phyloP scores from a whole-genome alignment of 1,284 basidiomycete species.

The Puccinia novopanici region DNA sequence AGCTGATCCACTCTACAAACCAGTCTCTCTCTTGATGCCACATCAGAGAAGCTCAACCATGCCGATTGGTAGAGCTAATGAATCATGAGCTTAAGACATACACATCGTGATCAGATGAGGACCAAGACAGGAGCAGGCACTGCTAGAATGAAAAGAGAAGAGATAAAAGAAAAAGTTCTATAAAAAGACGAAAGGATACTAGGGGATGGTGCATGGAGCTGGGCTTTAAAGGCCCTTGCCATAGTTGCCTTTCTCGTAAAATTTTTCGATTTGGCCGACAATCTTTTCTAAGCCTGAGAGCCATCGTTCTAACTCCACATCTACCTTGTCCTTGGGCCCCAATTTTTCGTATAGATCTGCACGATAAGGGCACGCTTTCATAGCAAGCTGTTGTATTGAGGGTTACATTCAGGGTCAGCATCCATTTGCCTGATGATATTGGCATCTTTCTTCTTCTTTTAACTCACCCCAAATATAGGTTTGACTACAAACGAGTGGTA shows the following conservation, averaged over 20 bases:
- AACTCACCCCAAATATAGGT: conserved; percentile 68
- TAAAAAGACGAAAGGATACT: background rate
- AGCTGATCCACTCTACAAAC: too few relatives aligned
- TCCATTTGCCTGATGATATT: background rate
- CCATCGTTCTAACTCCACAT: conserved; percentile 76
- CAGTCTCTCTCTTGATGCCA: too few relatives aligned
- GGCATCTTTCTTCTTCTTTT: background rate
- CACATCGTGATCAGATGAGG: too few relatives aligned
- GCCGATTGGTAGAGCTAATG: too few relatives aligned
- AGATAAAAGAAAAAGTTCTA: too few relatives aligned
- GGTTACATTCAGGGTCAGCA: too few relatives aligned
- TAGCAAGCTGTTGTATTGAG: conserved; percentile 72
- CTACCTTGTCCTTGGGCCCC: conserved; percentile 72
- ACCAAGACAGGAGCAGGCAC: too few relatives aligned
- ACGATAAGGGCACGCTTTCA: conserved; percentile 95
- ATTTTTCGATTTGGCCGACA: conserved; percentile 35
- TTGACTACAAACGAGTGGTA: conserved; percentile 86
- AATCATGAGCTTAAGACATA: too few relatives aligned
- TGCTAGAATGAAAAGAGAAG: background rate
- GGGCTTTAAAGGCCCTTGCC: conserved; percentile 46
- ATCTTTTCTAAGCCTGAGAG: conserved; percentile 60
- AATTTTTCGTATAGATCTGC: conserved; percentile 86
- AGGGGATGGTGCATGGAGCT: background rate
- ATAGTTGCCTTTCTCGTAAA: conserved; percentile 47
- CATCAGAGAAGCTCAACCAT: too few relatives aligned